Base-by-base conservation (phyloP, 768 basidiomycete genomes). In the Vararia minispora region DNA sequence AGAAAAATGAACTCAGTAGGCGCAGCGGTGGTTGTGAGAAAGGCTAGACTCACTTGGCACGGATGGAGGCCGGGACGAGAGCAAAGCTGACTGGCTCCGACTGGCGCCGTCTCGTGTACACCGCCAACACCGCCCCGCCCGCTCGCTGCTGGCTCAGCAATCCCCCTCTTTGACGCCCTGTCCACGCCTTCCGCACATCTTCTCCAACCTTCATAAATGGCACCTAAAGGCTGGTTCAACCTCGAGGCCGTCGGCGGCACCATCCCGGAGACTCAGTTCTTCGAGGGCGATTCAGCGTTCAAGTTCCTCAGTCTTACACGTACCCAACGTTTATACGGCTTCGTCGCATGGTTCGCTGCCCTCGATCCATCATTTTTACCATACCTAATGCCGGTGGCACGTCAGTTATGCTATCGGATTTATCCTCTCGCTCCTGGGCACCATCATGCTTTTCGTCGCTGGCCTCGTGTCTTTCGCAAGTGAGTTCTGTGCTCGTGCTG, bases 251-350 rank as follows among this genome's bases (percentile, higher is more conserved):
- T 72, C 12, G 65, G 63, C 8, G 65, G 63, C 37, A 58, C 68
- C 34, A 69, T 86, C 26, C 79, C 86, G 5, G 85, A 89, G 52
- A 79, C 72, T 27, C 77, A 81, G 45, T 81, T 83, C 61, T 89
- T 89, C 44, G 86, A 92, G 61, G 82, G 87, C 20, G 85, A 90
- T 51, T 82, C 88, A 10, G 88, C 90, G 6, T 94, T 88, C 69
- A 71, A 69, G 41, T 77, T 76, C 42, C 66, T 95, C 9, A 77
- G 78, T 2, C 64, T 94, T 38, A 82, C 88, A 26, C 69, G 79
- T 47, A 86, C 71, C 13, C 80, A 88, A 49, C 62, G 90, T 35
- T 59, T 95, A 44, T 91, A 90, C 59, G 90, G 91, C 9, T 94
- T 95, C 53, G 58, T 69, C 37, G 82, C 69, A 34, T 92, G 90